Percentiles rank a stretch among this genome's conserved stretches.
Conservation (phyloP, 2,329 filamentous ascomycete genomes). For the Xylaria polymorpha region DNA sequence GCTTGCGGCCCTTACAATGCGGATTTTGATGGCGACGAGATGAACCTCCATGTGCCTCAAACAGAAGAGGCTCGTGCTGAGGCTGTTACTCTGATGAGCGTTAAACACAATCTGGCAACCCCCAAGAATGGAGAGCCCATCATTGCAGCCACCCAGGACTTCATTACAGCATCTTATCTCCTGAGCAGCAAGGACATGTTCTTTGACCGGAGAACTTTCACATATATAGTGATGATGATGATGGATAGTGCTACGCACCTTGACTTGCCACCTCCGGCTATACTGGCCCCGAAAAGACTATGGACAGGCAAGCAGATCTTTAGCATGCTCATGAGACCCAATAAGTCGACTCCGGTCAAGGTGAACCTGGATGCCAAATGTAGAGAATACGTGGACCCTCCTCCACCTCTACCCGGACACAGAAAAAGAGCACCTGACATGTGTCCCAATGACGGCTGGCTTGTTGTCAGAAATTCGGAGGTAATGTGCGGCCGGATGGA, state of each 20-base stretch:
- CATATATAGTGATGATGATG: constrained; percentile 94
- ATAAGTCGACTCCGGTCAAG: constrained; percentile 81
- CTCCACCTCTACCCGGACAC: constrained; percentile 65
- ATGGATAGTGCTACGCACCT: constrained; percentile 81
- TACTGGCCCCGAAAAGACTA: constrained; percentile 84
- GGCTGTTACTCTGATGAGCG: constrained; percentile 96
- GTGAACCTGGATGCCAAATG: constrained; percentile 96
- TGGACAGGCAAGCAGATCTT: constrained; percentile 99
- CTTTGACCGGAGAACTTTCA: constrained; percentile 88
- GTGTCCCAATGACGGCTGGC: constrained; percentile 87
- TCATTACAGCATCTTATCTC: constrained; percentile 94
- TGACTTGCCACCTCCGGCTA: constrained; percentile 86
- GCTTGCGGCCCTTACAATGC: constrained; percentile 98
- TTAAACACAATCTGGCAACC: constrained; percentile 94
- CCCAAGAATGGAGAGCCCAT: constrained; percentile 98
- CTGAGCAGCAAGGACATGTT: constrained; percentile 94
- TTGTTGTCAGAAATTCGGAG: constrained; percentile 95
- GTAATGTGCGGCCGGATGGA: constrained; percentile 99
- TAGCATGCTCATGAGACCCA: constrained; percentile 89
- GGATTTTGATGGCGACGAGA: constrained; percentile 98
- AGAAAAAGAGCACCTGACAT: constrained; percentile 70
- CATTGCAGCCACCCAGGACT: constrained; percentile 99
- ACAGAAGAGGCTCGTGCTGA: constrained; percentile 96
- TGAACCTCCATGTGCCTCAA: constrained; percentile 98
- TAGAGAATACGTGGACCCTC: constrained; percentile 70